Evolutionary conservation across 2,329 filamentous ascomycete genomes (phyloP).

Genomic region (Davidsoniella eucalypti): DNA sequence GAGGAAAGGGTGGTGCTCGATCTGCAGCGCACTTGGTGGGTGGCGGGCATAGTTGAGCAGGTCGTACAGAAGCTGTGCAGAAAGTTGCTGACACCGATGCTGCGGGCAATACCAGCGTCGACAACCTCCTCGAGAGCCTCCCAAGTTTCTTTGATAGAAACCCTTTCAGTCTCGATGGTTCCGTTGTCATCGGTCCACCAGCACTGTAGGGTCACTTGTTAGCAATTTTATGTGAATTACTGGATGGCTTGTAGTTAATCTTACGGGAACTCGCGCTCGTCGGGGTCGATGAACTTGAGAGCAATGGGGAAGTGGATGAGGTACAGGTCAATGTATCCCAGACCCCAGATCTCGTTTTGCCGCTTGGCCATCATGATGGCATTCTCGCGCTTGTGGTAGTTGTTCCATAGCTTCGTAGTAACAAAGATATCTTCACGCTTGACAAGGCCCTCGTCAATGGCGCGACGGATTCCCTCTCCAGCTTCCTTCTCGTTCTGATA

Average conservation of each 20-base stretch:
- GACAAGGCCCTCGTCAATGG: conserved; percentile 57
- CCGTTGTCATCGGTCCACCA: conserved; percentile 11
- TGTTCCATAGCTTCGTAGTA: conserved; percentile 86
- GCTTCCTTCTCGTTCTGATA: conserved; percentile 72
- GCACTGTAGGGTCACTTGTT: conserved; percentile 1
- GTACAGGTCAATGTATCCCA: conserved; percentile 85
- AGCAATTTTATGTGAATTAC: background rate
- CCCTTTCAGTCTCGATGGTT: conserved; percentile 26
- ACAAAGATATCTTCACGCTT: conserved; percentile 70
- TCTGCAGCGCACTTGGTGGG: conserved; percentile 61
- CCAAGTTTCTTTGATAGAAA: conserved; percentile 69
- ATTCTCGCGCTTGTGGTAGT: conserved; percentile 66
- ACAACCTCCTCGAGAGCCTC: conserved; percentile 62
- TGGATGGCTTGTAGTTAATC: conserved; percentile 39
- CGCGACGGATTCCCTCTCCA: conserved; percentile 59
- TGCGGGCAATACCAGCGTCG: conserved; percentile 47
- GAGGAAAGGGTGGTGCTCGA: conserved; percentile 83
- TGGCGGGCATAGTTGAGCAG: conserved; percentile 62
- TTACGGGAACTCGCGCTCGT: conserved; percentile 63
- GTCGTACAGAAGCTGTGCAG: conserved; percentile 60
- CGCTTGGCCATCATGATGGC: conserved; percentile 61
- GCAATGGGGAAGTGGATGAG: conserved; percentile 80
- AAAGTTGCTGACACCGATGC: conserved; percentile 77
- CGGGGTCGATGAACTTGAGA: conserved; percentile 69
- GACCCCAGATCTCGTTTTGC: conserved; percentile 65